These are phyloP conservation scores for Grosmannia huntii DNA, from an alignment of 2,329 filamentous ascomycete species.

Conservation along the genomic window DNA sequence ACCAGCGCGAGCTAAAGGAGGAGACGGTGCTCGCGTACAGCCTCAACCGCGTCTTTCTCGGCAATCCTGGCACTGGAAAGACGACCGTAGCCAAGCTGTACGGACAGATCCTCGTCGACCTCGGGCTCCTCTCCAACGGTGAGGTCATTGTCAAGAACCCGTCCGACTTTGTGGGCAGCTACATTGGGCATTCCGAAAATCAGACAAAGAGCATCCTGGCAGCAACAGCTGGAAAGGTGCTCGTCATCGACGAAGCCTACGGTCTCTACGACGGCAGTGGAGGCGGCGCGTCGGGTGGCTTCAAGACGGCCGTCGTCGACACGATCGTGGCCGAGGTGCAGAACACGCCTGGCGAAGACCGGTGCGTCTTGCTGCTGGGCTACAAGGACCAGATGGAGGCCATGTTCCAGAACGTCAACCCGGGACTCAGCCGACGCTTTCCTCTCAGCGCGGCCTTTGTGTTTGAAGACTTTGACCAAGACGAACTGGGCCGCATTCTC, in stretches of 20 bases:
- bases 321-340: conserved; percentile 65
- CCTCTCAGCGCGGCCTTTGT: conserved; percentile 48
- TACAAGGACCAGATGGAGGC: conserved; percentile 57
- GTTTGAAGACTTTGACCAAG: conserved; percentile 55
- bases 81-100: conserved; percentile 65
- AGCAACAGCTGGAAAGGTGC: conserved; percentile 55
- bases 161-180: conserved; percentile 55
- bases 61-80: conserved; percentile 63
- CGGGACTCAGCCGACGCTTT: conserved; percentile 55
- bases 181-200: conserved; percentile 53
- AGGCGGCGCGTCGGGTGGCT: conserved; percentile 23
- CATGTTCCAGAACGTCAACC: conserved; percentile 66
- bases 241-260: conserved; percentile 74
- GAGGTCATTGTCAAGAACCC: conserved; percentile 65
- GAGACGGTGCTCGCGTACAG: conserved; percentile 44
- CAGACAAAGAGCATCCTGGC: conserved; percentile 61
- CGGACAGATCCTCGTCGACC: conserved; percentile 51
- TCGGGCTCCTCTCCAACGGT: conserved; percentile 54
- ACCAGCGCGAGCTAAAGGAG: conserved; percentile 50
- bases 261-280: conserved; percentile 36
- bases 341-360: conserved; percentile 54
- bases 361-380: conserved; percentile 58
- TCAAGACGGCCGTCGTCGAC: conserved; percentile 54
- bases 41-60: conserved; percentile 58
- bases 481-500: conserved; percentile 46